These are phyloP conservation scores for Williopsis jadinii DNA, from an alignment of 1,139 yeast species.

Conservation along the genomic window DNA sequence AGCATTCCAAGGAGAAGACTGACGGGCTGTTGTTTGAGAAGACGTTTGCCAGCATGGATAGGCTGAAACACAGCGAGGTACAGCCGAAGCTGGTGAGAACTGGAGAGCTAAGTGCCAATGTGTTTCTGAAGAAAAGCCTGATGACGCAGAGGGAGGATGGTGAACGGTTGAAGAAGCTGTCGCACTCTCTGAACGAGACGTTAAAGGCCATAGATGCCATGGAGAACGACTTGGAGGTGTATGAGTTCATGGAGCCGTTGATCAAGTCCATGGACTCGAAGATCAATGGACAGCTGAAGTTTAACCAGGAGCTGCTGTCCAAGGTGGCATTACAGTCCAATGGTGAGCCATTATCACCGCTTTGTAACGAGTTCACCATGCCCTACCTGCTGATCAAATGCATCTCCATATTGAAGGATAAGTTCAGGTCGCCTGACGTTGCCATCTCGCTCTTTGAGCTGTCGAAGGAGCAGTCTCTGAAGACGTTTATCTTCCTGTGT, in stretches of 20 bases:
- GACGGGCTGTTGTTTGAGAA: slow-evolving; percentile 1
- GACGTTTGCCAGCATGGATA: not conserved
- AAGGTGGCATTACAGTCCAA: slow-evolving; percentile 1
- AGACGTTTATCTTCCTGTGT: slow-evolving; percentile 33
- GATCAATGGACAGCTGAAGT: not conserved
- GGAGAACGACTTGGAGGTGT: slow-evolving; percentile 5
- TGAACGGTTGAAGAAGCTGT: not conserved
- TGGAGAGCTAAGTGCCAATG: too few relatives aligned
- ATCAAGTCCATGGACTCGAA: slow-evolving; percentile 2
- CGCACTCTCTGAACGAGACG: not conserved
- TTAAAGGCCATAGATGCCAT: not conserved
- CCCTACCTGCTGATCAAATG: slow-evolving; percentile 4
- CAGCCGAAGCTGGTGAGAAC: too few relatives aligned
- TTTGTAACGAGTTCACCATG: slow-evolving; percentile 9
- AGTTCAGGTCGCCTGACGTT: slow-evolving; percentile 30
- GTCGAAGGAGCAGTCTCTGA: slow-evolving; percentile 28
- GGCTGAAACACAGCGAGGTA: too few relatives aligned
- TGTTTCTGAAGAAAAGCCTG: too few relatives aligned
- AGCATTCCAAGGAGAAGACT: not conserved
- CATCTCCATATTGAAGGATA: slow-evolving; percentile 9
- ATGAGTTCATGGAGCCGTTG: slow-evolving; percentile 4
- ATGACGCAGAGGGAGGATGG: slow-evolving; percentile 1
- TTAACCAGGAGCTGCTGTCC: not conserved
- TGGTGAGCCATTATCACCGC: slow-evolving; percentile 4
- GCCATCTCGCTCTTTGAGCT: slow-evolving; percentile 33